Evolutionary conservation across 2,329 filamentous ascomycete genomes (phyloP).

Genomic region (Pseudophaeomoniella oleicola): DNA sequence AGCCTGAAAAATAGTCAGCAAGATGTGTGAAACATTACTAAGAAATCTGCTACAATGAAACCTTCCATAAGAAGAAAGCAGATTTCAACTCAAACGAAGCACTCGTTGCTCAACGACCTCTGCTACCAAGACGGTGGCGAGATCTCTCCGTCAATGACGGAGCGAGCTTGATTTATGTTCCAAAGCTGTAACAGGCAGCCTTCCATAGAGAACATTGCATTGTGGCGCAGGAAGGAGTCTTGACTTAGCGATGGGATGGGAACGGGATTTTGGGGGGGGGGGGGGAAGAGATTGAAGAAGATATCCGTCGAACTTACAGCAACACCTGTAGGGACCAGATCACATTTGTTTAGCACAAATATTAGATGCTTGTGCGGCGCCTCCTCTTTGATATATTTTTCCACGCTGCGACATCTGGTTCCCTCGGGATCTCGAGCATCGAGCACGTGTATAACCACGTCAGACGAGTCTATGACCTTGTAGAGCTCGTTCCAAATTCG

Average conservation of each 20-base stretch:
- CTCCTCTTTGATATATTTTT: constrained; percentile 88
- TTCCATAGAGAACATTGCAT: constrained; percentile 52
- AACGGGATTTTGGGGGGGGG: constrained; percentile 4
- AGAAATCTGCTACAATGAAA: constrained; percentile 67
- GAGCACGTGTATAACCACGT: constrained; percentile 86
- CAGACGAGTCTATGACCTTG: constrained; percentile 89
- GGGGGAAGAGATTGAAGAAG: constrained; percentile 5
- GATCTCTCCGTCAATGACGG: constrained; percentile 4
- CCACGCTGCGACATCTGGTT: constrained; percentile 75
- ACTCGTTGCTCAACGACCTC: constrained; percentile 62
- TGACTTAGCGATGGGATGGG: constrained; percentile 66
- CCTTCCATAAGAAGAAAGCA: constrained; percentile 43
- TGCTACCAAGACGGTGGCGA: constrained; percentile 74
- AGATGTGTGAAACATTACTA: constrained; percentile 96
- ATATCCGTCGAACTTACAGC: constrained; percentile 57
- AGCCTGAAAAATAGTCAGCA: constrained; percentile 49
- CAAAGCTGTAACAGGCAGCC: constrained; percentile 97
- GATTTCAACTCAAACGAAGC: constrained; percentile 97
- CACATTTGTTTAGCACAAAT: constrained; percentile 81
- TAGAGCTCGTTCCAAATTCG: constrained; percentile 94
- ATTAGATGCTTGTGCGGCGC: constrained; percentile 92
- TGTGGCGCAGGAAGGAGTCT: constrained; percentile 54
- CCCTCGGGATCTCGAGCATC: constrained; percentile 84
- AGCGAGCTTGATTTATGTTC: constrained; percentile 74
- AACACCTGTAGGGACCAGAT: constrained; percentile 81